Evolutionary conservation across 1,284 basidiomycete species (phyloP).

Genomic region (Schizophyllum amplum): DNA sequence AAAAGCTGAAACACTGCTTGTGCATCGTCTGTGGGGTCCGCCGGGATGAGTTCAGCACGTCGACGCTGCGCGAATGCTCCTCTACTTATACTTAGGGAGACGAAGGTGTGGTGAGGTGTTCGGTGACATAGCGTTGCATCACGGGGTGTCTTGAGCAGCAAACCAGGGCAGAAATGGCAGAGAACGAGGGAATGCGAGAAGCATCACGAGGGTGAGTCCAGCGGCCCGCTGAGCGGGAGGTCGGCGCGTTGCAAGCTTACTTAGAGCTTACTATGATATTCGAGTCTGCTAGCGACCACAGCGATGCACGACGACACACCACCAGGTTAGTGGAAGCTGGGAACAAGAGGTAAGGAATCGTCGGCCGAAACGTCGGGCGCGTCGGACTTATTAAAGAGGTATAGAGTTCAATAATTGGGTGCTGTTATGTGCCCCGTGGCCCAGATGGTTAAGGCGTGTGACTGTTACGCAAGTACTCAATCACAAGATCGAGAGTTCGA

Average conservation of each 20-base stretch:
- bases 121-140: neutral
- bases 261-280: neutral
- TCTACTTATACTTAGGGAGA: too few relatives aligned
- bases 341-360: too few relatives aligned
- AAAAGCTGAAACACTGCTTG: too few relatives aligned
- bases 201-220: neutral
- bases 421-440: neutral
- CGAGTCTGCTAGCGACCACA: too few relatives aligned
- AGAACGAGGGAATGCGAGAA: neutral
- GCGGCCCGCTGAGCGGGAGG: neutral
- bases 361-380: too few relatives aligned
- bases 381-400: too few relatives aligned
- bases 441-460: neutral
- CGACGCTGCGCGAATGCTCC: too few relatives aligned
- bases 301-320: too few relatives aligned
- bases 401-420: too few relatives aligned
- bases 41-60: too few relatives aligned
- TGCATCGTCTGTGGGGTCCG: too few relatives aligned
- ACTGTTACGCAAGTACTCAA: neutral
- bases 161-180: neutral
- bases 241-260: neutral
- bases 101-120: neutral
- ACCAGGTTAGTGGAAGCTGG: too few relatives aligned
- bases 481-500: neutral
- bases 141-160: neutral